Evolutionary conservation across 2,329 filamentous ascomycete genomes (phyloP).

Genomic region (Sarocladiaceae sp.): DNA sequence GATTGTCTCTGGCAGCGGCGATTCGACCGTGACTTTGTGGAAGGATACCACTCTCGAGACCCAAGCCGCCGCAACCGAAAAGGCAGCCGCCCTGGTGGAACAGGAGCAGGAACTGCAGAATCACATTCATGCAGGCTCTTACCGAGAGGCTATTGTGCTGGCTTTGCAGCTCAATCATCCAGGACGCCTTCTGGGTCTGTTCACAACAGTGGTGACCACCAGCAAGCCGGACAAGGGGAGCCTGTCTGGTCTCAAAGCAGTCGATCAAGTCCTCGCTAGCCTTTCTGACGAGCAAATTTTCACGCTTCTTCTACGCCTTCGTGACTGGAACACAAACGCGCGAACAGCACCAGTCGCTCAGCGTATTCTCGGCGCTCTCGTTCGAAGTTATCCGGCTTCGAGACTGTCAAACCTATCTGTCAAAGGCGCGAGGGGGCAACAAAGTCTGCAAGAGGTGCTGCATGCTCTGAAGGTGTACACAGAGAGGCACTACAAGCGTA

Average conservation of each 20-base stretch:
- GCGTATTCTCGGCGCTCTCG: slow-evolving; percentile 70
- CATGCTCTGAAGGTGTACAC: slow-evolving; percentile 87
- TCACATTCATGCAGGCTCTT: slow-evolving; percentile 80
- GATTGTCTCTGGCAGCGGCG: slow-evolving; percentile 84
- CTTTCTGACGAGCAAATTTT: slow-evolving; percentile 84
- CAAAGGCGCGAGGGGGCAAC: slow-evolving; percentile 49
- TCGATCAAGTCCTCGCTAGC: slow-evolving; percentile 76
- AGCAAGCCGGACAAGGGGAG: slow-evolving; percentile 54
- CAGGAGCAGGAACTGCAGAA: slow-evolving; percentile 94
- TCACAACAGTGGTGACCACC: slow-evolving; percentile 69
- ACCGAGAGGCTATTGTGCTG: slow-evolving; percentile 86
- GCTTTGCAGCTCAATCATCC: slow-evolving; percentile 94
- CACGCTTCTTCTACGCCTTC: slow-evolving; percentile 68
- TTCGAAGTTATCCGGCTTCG: slow-evolving; percentile 73
- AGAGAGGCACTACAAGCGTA: slow-evolving; percentile 82
- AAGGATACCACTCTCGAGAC: slow-evolving; percentile 82
- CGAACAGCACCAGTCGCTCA: slow-evolving; percentile 81
- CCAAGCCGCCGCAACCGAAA: slow-evolving; percentile 64
- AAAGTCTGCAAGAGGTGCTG: slow-evolving; percentile 74
- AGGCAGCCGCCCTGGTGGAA: slow-evolving; percentile 74
- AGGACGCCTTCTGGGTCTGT: slow-evolving; percentile 74
- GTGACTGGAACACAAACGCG: slow-evolving; percentile 98
- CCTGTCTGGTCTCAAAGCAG: slow-evolving; percentile 58
- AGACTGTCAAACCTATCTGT: slow-evolving; percentile 66
- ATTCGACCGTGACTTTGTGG: slow-evolving; percentile 94